Conservation (phyloP, 2,329 filamentous ascomycete genomes). For the Pseudocercospora macadamiae region DNA sequence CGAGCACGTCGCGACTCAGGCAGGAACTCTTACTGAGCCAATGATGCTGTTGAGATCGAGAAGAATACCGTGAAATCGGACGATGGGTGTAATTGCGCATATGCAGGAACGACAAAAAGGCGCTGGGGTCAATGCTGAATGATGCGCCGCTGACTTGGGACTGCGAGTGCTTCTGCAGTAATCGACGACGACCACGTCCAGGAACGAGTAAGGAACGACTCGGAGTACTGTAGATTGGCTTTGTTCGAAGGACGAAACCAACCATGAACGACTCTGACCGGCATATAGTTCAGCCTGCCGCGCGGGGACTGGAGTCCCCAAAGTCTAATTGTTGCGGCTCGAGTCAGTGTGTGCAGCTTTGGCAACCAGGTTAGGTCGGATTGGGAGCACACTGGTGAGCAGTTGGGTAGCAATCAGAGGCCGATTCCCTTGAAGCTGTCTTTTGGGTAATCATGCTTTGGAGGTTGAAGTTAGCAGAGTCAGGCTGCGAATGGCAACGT, state of each 20-base stretch:
- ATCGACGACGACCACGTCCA: constrained; percentile 19
- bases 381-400: neutral
- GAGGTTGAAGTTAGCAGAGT: constrained; percentile 24
- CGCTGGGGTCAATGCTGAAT: constrained; percentile 1
- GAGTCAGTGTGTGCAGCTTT: constrained; percentile 12
- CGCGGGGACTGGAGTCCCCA: constrained; percentile 14
- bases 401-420: neutral
- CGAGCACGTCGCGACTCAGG: constrained; percentile 5
- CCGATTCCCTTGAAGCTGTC: neutral
- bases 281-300: constrained; percentile 17
- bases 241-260: constrained; percentile 14
- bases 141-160: constrained; percentile 23
- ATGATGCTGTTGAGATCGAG: neutral
- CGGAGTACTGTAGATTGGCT: constrained; percentile 1
- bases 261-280: constrained; percentile 13
- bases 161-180: constrained; percentile 6
- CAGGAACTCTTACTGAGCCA: neutral
- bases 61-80: neutral
- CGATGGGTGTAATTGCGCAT: neutral
- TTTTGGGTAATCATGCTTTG: constrained; percentile 8
- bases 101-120: constrained; percentile 1
- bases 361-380: neutral
- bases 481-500: constrained; percentile 3
- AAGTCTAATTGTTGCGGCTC: neutral
- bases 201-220: constrained; percentile 19